Conservation (phyloP, 345 rosid genomes). For the Aquilaria sinensis region DNA sequence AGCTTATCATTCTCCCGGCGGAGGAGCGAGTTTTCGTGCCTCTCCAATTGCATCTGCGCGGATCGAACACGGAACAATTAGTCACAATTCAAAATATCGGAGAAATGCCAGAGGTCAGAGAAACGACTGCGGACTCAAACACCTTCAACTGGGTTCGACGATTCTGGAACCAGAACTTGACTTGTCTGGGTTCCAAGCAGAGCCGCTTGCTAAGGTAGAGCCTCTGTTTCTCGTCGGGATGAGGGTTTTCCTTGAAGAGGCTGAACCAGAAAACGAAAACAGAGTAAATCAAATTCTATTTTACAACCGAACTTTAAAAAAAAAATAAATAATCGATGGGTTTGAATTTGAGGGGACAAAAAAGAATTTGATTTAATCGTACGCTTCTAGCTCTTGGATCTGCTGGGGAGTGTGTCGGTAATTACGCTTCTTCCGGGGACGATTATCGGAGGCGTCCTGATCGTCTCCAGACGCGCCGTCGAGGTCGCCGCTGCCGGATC, state of each 20-base stretch:
- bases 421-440: constrained; percentile 87
- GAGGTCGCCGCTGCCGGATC: constrained; percentile 98
- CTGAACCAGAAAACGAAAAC: constrained; percentile 16
- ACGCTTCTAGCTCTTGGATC: constrained; percentile 99
- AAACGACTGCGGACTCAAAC: not conserved
- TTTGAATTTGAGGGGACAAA: not conserved
- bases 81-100: not conserved
- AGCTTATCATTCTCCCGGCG: constrained; percentile 93
- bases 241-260: constrained; percentile 88
- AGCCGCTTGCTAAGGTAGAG: constrained; percentile 75
- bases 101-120: no score
- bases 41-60: constrained; percentile 72
- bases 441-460: constrained; percentile 79
- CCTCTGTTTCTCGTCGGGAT: constrained; percentile 95
- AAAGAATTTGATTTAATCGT: constrained; percentile 14
- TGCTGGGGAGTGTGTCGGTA: constrained; percentile 99
- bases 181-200: constrained; percentile 82
- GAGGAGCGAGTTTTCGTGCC: constrained; percentile 81
- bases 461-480: constrained; percentile 97
- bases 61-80: not conserved
- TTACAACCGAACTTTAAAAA: not conserved
- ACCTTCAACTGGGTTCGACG: constrained; percentile 99
- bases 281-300: no score
- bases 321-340: not conserved
- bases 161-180: constrained; percentile 97